Percentiles rank a stretch among this genome's conserved stretches.
Conservation (phyloP, 2,329 filamentous ascomycete genomes). For the Balansia obtecta region DNA sequence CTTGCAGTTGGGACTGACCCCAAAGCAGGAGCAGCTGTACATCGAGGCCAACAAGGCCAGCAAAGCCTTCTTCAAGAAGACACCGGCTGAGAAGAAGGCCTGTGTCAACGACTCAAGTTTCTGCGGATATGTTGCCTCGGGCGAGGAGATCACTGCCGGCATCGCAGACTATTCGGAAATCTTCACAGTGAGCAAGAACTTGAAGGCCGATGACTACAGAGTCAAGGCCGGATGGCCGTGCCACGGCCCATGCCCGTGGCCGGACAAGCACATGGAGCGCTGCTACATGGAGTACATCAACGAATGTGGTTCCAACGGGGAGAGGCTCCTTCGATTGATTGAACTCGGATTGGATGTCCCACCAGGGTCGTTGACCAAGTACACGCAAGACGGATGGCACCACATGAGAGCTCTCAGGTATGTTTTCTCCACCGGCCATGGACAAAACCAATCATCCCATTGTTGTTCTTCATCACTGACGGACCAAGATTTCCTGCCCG, state of each 20-base stretch:
- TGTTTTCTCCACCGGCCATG: not conserved
- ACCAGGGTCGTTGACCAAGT: slow-evolving; percentile 25
- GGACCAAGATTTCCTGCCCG: slow-evolving; percentile 18
- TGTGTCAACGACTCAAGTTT: slow-evolving; percentile 34
- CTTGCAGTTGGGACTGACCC: slow-evolving; percentile 31
- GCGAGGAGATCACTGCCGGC: slow-evolving; percentile 34
- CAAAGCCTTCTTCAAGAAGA: slow-evolving; percentile 25
- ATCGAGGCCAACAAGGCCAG: slow-evolving; percentile 24
- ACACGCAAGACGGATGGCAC: slow-evolving; percentile 37
- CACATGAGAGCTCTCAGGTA: slow-evolving; percentile 35
- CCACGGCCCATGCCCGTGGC: slow-evolving; percentile 37
- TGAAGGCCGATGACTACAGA: slow-evolving; percentile 24
- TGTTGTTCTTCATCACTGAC: too few relatives aligned
- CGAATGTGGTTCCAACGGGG: slow-evolving; percentile 27
- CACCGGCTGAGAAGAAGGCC: slow-evolving; percentile 24
- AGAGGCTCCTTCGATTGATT: slow-evolving; percentile 31
- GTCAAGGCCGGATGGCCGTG: slow-evolving; percentile 33
- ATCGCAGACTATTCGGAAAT: slow-evolving; percentile 40
- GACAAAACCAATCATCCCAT: too few relatives aligned
- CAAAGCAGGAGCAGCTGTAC: slow-evolving; percentile 22
- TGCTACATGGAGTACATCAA: slow-evolving; percentile 28
- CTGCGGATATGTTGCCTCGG: slow-evolving; percentile 35
- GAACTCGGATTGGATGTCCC: slow-evolving; percentile 31
- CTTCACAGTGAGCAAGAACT: slow-evolving; percentile 38
- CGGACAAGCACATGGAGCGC: slow-evolving; percentile 26